A percentile compares a stretch with the other conserved stretches of the same genome.
Evolutionary conservation across 225 moss, liverwort and hornwort species (phyloP).

Genomic region (Takakia lepidozioides): DNA sequence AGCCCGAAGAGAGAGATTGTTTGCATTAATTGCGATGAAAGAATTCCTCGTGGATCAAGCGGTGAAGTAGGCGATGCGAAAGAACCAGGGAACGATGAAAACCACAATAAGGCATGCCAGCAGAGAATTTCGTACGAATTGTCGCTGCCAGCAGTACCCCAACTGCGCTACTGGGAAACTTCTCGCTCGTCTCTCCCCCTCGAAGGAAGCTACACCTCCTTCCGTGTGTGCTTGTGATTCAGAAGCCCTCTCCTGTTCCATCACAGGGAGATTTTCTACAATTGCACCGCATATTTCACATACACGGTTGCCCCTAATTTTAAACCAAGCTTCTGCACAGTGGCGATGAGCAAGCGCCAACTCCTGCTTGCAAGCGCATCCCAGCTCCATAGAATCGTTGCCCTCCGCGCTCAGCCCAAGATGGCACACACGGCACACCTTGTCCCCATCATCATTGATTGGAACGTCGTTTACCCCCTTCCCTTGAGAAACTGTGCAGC

Average conservation of each 20-base stretch:
- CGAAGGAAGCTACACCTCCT: conserved; percentile 9
- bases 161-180: conserved; percentile 22
- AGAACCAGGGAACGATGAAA: conserved; percentile 69
- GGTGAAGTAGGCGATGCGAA: conserved; percentile 56
- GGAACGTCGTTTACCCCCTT: conserved; percentile 23
- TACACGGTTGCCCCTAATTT: conserved; percentile 42
- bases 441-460: conserved; percentile 37
- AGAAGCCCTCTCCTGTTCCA: conserved; percentile 13
- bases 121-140: conserved; percentile 45
- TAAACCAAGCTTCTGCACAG: conserved; percentile 67
- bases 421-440: conserved; percentile 48
- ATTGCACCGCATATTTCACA: conserved; percentile 60
- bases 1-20: too few relatives aligned
- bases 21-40: too few relatives aligned
- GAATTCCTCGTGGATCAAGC: too few relatives aligned
- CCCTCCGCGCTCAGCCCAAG: conserved; percentile 23
- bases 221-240: conserved; percentile 12
- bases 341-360: conserved; percentile 36
- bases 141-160: conserved; percentile 59
- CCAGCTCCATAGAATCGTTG: conserved; percentile 45
- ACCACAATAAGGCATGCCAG: conserved; percentile 47
- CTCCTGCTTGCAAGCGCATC: conserved; percentile 61
- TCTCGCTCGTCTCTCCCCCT: conserved; percentile 7
- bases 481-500: conserved; percentile 5
- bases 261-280: conserved; percentile 34